Conservation (phyloP, 441 rosid genomes). For the Corymbia citriodora region DNA sequence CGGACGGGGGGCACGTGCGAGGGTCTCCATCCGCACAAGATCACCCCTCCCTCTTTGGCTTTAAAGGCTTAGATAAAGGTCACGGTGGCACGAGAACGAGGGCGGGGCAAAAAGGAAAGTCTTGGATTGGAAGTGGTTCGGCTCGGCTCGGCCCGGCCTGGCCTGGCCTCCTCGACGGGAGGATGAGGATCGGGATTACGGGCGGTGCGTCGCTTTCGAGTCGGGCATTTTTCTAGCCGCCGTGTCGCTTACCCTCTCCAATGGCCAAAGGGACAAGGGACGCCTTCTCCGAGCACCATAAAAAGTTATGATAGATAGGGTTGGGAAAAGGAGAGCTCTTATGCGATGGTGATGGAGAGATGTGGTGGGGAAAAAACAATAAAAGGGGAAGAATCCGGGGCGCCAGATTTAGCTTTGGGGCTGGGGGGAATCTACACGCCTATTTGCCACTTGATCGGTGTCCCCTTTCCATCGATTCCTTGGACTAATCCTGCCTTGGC, state of each 20-base stretch:
- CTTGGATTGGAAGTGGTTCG: neutral
- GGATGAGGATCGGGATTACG: no score
- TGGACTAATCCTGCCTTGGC: neutral
- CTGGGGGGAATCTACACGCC: slow-evolving; percentile 18
- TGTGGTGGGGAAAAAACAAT: neutral
- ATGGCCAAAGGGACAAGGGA: slow-evolving; percentile 12
- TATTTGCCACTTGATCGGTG: neutral
- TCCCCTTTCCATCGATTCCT: slow-evolving; percentile 4
- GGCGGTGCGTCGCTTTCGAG: slow-evolving; percentile 26
- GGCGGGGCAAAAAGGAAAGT: neutral
- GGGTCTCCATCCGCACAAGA: neutral
- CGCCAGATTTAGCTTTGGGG: slow-evolving; percentile 5
- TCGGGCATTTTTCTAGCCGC: neutral
- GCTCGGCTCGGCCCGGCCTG: neutral
- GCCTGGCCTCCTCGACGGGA: neutral
- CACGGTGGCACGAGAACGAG: neutral
- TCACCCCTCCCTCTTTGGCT: neutral
- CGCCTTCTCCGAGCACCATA: slow-evolving; percentile 13
- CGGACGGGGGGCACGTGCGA: neutral
- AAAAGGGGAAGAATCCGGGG: slow-evolving; percentile 13
- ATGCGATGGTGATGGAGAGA: slow-evolving; percentile 18
- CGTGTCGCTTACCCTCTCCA: slow-evolving; percentile 18
- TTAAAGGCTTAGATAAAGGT: neutral
- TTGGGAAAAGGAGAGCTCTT: neutral
- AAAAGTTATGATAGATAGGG: neutral